phyloP scores from a whole-genome alignment of 345 rosid species.

The Kernera saxatilis region DNA sequence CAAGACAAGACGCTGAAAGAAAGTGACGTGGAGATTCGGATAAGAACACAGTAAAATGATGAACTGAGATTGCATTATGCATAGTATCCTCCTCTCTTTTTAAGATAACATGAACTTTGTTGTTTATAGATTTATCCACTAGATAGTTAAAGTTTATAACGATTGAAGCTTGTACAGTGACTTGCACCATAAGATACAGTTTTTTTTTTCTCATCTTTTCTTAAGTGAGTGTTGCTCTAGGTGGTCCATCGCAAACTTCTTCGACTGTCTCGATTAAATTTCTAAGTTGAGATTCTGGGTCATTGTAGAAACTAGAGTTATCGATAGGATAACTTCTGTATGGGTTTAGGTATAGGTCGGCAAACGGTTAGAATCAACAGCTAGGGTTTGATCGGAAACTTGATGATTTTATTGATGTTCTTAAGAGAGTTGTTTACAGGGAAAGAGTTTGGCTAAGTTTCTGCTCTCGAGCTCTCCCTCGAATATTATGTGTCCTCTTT shows the following conservation, averaged over 20 bases:
- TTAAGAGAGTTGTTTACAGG: no score
- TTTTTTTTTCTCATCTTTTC: background rate
- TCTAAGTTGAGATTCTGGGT: constrained; percentile 18
- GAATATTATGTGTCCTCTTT: no score
- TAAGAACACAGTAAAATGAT: constrained; percentile 20
- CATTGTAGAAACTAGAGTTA: no score
- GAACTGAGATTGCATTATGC: constrained; percentile 24
- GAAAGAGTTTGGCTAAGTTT: no score
- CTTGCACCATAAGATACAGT: constrained; percentile 28
- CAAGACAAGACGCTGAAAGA: constrained; percentile 9
- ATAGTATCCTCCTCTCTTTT: constrained; percentile 26
- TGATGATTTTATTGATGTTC: no score
- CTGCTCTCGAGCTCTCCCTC: no score
- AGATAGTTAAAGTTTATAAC: constrained; percentile 20
- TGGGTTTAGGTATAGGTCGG: no score
- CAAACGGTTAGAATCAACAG: no score
- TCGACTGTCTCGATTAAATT: constrained; percentile 4
- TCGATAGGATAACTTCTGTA: no score
- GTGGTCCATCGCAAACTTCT: constrained; percentile 20
- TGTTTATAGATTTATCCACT: constrained; percentile 17
- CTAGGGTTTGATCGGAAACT: no score
- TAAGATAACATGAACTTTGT: background rate
- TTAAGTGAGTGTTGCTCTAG: constrained; percentile 16
- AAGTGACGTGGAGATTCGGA: constrained; percentile 20
- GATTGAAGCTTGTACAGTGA: constrained; percentile 34